Evolutionary conservation across 345 rosid species (phyloP), one percentile per base, ranked within the genome.

Genomic region (Euphorbia pulcherrima): DNA sequence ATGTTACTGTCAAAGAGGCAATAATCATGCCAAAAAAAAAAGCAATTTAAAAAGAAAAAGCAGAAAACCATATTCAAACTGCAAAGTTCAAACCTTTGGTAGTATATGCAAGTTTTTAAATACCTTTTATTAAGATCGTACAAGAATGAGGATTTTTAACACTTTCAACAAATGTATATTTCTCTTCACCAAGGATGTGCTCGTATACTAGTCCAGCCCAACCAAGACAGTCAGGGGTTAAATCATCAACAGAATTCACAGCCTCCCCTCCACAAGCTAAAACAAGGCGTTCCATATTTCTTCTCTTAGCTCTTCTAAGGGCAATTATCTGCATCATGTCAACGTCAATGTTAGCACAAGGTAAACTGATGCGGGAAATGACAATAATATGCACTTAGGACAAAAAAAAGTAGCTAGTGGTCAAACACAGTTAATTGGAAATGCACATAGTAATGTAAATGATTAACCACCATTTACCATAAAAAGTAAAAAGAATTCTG

Each of bases 201-300:
- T 94, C 97, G 75, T 89, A 89, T 20, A 94, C 97, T 37, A 92
- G 85, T 74, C 99, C 97, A 75, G 99, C 97, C 99, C 93, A 94
- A 50, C 99, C 97, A 79, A 94, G 96, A 74, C 85, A 91, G 46
- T 84, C 89, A 2, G 97, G 92, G 41, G 95, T 88, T 74, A 94
- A 70, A 74, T 86, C 89, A 62, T 91, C 97, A 56, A 94, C 96
- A 47, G 93, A 91, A 62, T 89, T 92, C 70, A 95, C 89, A 76
- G 92, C 97, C 76, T 92, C 97, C 76, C 99, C 99, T 62, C 97
- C 99, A 79, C 97, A 91, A 55, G 97, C 93, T 82, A 95, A 83
- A 62, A 89, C 88, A 80, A 95, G 75, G 41, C 97, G 87, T 81
- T 95, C 99, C 97, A 95, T 92, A 79, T 95, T 92, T 85, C 99